Base-by-base conservation (phyloP, 371 early-diverging fungal genomes). In the Sporodiniella umbellata region DNA sequence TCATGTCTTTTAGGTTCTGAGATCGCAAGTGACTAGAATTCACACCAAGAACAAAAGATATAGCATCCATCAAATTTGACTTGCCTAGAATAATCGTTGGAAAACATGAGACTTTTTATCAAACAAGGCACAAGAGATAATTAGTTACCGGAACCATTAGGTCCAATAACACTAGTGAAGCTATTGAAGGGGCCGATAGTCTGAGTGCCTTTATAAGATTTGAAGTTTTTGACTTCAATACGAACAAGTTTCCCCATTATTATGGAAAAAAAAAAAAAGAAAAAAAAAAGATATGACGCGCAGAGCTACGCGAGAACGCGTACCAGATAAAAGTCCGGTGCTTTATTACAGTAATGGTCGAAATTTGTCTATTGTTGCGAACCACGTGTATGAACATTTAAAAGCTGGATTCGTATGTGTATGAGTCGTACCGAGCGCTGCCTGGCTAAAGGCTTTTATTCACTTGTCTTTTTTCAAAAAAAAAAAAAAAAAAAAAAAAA, bases 1-100 rank as follows among this genome's bases (percentile, higher is more conserved):
- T 89, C 54, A 99, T 80, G 37, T 98, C 97, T 38, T 84, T 82
- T 11, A 96, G 73, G 40, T 89, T 89, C 10, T 87, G 70, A 0
- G 95, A 94, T 24, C 99, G 89, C 53, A 99, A 71, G 30, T 93
- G 92, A 10, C 84, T 52, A 1, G 92, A 88, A 46, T 92, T 85
- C 43, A 99, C 87, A 48, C 98, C 98, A 21, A 99, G 83, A 0
- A 96, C 99, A 80, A 99, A 99, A 23, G 89, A 87, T 59, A 99
- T 93, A 35, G 99, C 99, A 70, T 99, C 99, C 94, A 99, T 94
- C 28, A 99, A 79, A 65, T 99, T 99, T 14, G 95, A 95, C 72
- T 99, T 99, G 23, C 97, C 95, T 86, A 43, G 14, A 10, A 1
- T 15, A 15, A 10, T 1, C 14, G 11, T 6, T 21, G 25, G 24